Base-by-base conservation (phyloP, 2,329 filamentous ascomycete species). In the Emericellopsis cladophorae region DNA sequence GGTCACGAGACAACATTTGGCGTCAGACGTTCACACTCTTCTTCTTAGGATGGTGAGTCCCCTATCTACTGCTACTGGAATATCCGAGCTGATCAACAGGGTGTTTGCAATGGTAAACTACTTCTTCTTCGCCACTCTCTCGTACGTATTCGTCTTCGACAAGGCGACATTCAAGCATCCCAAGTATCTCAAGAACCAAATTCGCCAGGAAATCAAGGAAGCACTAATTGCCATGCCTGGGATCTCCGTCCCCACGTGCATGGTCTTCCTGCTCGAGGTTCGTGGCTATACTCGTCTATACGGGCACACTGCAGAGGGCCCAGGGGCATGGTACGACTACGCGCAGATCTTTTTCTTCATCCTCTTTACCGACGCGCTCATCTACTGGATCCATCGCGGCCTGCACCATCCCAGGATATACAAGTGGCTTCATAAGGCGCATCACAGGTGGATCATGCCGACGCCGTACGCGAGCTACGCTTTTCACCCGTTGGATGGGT, bases 121-220 rank as follows among this genome's bases (percentile, higher is more conserved):
- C 67, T 83, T 81, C 55, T 49, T 79, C 48, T 83, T 76, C 55
- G 78, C 81, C 21, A 69, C 75, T 31, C 63, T 85, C 12, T 87
- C 82, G 29, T 89, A 88, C 62, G 61, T 80, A 59, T 76, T 85
- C 61, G 65, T 89, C 42, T 69, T 67, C 45, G 66, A 69, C 50
- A 55, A 60, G 14, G 60, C 63, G 11, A 55, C 66, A 39, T 62
- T 66, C 50, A 51, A 68, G 46, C 66, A 69, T 48, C 66, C 66
- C 16, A 60, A 64, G 43, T 69, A 67, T 53, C 55, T 69, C 40
- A 59, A 66, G 56, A 67, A 68, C 54, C 66, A 69, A 48, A 52
- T 67, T 41, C 55, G 56, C 40, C 62, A 58, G 44, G 66, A 69
- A 52, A 67, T 69, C 40, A 45, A 47, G 15, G 63, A 59, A 4